These are phyloP conservation scores for Dunaliella salina DNA, from an alignment of 163 green algal species.

Conservation along the genomic window DNA sequence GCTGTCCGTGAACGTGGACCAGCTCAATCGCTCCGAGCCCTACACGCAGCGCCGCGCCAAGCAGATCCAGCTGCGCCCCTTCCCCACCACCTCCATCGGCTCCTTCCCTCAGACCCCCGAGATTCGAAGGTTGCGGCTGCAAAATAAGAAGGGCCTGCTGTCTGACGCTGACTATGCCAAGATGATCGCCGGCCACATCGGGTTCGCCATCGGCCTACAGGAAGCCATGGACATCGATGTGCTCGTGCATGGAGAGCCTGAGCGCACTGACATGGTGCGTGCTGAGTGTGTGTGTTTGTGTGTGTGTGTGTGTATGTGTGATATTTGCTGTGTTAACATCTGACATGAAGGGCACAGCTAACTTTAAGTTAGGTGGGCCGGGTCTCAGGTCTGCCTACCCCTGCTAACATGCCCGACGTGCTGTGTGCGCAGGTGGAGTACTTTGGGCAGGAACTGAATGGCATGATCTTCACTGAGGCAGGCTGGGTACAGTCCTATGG, in stretches of 20 bases:
- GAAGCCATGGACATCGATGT: constrained; percentile 83
- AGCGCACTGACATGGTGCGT: constrained; percentile 89
- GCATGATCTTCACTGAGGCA: constrained; percentile 50
- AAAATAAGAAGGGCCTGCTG: constrained; percentile 39
- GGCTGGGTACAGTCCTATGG: constrained; percentile 81
- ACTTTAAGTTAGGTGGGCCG: too few species aligned
- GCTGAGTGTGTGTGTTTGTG: background rate
- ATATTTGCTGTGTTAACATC: too few species aligned
- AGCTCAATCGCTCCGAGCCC: constrained; percentile 49
- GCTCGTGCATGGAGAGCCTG: constrained; percentile 87
- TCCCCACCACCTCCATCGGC: constrained; percentile 74
- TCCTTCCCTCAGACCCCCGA: constrained; percentile 83
- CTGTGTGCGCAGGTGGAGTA: constrained; percentile 66
- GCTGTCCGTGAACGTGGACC: constrained; percentile 17
- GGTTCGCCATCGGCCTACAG: constrained; percentile 63
- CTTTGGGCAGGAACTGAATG: constrained; percentile 81
- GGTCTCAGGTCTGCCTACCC: too few species aligned
- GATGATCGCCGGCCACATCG: constrained; percentile 72
- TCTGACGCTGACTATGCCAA: constrained; percentile 64
- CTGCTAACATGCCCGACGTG: too few species aligned
- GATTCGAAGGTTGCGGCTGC: background rate
- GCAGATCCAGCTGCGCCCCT: constrained; percentile 60
- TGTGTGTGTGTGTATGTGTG: too few species aligned
- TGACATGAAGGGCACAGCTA: background rate
- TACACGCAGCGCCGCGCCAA: constrained; percentile 55